phyloP scores from a whole-genome alignment of 768 basidiomycete species.

The Boletus rex-veris region DNA sequence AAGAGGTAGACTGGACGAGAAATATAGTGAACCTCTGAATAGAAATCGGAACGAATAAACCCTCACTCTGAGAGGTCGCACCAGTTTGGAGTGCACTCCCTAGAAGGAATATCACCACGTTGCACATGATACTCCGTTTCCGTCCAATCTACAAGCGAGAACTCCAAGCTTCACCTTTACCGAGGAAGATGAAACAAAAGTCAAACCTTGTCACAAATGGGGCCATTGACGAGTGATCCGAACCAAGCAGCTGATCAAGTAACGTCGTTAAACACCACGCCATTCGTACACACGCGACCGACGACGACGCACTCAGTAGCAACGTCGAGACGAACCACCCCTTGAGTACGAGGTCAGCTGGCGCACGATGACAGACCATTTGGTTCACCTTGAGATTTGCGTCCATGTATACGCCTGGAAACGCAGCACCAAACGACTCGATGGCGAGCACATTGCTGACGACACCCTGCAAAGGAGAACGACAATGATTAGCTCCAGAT shows the following conservation, averaged over 20 bases:
- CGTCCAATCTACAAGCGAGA: slow-evolving; percentile 22
- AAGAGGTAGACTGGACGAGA: slow-evolving; percentile 23
- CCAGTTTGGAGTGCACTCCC: slow-evolving; percentile 31
- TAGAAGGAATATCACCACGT: slow-evolving; percentile 28
- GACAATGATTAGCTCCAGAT: background rate
- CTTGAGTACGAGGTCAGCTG: slow-evolving; percentile 10
- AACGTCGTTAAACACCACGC: slow-evolving; percentile 5
- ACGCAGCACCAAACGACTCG: slow-evolving; percentile 33
- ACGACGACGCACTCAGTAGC: slow-evolving; percentile 21
- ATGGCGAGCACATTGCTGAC: slow-evolving; percentile 33
- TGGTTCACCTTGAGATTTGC: slow-evolving; percentile 22
- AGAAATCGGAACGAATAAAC: background rate
- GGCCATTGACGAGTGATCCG: slow-evolving; percentile 30
- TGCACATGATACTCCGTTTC: slow-evolving; percentile 26
- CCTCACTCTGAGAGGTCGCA: slow-evolving; percentile 24
- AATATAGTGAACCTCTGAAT: background rate
- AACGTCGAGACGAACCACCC: slow-evolving; percentile 33
- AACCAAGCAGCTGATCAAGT: slow-evolving; percentile 28
- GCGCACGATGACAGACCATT: background rate
- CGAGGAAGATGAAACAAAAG: background rate
- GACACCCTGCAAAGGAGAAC: slow-evolving; percentile 22
- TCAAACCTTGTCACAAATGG: slow-evolving; percentile 30
- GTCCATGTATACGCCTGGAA: slow-evolving; percentile 30
- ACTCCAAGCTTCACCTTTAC: background rate
- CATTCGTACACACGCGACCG: background rate